Evolutionary conservation across 108 stramenopile genomes (phyloP), one percentile per base, ranked within the genome.

Genomic region (Stephanodiscus minutulus): DNA sequence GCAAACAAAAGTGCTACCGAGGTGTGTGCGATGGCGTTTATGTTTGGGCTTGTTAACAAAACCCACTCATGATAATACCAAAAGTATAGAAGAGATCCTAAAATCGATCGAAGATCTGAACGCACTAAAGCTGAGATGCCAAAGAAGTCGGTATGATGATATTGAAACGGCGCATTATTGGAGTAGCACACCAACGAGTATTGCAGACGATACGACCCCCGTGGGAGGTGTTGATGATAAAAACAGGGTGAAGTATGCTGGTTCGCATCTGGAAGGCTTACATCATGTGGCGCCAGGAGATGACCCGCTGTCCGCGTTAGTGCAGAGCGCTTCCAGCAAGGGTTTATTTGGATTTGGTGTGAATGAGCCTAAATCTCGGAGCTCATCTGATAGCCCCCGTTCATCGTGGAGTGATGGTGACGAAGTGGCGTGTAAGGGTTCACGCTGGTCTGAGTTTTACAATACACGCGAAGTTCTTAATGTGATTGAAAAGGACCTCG

Each of bases 401-500:
- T 52, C 50, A 20, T 24, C 50, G 5, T 27, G 20, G 22, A 53
- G 11, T 3, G 52, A 53, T 25, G 22, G 4, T 31, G 44, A 33
- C 31, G 64, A 39, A 7, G 43, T 39, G 9, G 67, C 66, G 37
- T 58, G 67, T 35, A 44, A 31, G 7, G 61, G 48, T 1, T 76
- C 70, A 11, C 62, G 71, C 24, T 82, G 73, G 73, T 57, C 76
- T 10, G 81, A 77, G 22, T 82, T 77, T 53, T 82, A 82, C 37
- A 64, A 61, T 18, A 77, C 66, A 0, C 28, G 68, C n/a, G 81
- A 82, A 59, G 76, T 82, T 28, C 63, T 91, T 10, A 70, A 81
- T 55, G 86, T 94, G 31, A 92, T 94, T 64, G 85, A 91, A 52
- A 94, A 94, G 74, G 93, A 94, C 78, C 76, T 94, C 68, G 79